Evolutionary conservation across 176 grass and related monocot species (phyloP).

Genomic region (Bothriochloa decipiens): DNA sequence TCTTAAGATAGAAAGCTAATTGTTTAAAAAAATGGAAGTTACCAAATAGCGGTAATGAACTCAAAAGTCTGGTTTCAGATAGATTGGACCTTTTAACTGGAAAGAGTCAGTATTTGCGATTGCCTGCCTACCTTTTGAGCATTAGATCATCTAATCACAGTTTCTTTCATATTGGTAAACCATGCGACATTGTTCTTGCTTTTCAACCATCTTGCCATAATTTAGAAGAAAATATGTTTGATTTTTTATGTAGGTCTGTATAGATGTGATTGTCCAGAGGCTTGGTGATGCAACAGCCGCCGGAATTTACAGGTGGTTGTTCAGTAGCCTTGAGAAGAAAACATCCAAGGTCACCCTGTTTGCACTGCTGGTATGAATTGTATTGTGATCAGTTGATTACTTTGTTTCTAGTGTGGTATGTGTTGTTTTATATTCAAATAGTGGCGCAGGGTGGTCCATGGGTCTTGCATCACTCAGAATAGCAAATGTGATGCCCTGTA

Average conservation of each 20-base stretch:
- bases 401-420: not conserved
- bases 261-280: constrained; percentile 96
- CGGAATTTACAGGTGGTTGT: constrained; percentile 73
- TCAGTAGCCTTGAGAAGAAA: constrained; percentile 69
- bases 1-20: constrained; percentile 1
- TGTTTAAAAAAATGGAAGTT: not conserved
- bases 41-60: not conserved
- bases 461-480: not conserved
- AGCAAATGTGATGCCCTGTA: not conserved
- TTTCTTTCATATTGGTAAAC: not conserved
- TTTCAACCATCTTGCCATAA: not conserved
- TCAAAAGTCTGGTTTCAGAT: not conserved
- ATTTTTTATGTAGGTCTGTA: constrained; percentile 69
- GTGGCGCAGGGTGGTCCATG: not conserved
- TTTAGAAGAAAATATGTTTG: not conserved
- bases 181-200: not conserved
- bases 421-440: not conserved
- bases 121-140: not conserved
- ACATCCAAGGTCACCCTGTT: constrained; percentile 72
- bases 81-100: not conserved
- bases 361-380: constrained; percentile 63
- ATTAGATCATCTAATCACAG: not conserved
- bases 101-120: not conserved
- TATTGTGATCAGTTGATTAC: not conserved
- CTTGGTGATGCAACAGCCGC: constrained; percentile 94